Evolutionary conservation across 352 stramenopile species (phyloP).

Genomic region (Aphanomyces stellatus): DNA sequence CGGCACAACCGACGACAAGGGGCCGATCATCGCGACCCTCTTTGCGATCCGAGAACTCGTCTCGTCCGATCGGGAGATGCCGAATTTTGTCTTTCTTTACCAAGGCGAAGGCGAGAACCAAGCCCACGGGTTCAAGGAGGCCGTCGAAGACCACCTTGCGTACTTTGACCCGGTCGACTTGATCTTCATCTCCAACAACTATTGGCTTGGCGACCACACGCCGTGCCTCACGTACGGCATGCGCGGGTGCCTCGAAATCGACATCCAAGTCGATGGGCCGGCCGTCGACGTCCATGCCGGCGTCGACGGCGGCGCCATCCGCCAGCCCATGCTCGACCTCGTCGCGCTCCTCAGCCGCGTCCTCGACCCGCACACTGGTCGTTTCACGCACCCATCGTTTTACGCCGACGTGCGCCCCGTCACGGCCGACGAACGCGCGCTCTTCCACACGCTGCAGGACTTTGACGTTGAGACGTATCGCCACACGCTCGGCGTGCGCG

Average conservation of each 20-base stretch:
- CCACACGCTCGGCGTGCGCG: conserved; percentile 6
- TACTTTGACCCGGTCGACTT: conserved; percentile 19
- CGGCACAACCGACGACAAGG: conserved; percentile 63
- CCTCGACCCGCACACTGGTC: conserved; percentile 5
- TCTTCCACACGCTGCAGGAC: conserved; percentile 18
- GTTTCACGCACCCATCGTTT: conserved; percentile 11
- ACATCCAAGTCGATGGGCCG: conserved; percentile 19
- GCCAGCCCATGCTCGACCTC: conserved; percentile 18
- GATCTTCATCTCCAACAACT: conserved; percentile 51
- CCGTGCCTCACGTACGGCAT: conserved; percentile 67
- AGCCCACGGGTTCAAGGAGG: conserved; percentile 17
- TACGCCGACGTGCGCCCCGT: conserved; percentile 18
- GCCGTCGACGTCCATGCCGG: conserved; percentile 17
- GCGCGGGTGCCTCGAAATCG: conserved; percentile 27
- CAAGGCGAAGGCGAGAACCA: conserved; percentile 23
- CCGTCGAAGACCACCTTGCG: conserved; percentile 16
- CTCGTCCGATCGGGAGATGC: not conserved
- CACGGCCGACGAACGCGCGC: conserved; percentile 4
- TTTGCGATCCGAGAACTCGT: conserved; percentile 25
- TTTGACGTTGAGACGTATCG: conserved; percentile 19
- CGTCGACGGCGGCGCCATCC: conserved; percentile 21
- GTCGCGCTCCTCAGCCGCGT: conserved; percentile 14
- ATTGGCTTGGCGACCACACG: conserved; percentile 56
- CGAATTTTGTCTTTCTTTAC: conserved; percentile 22
- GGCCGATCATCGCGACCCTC: conserved; percentile 34